Evolutionary conservation across 805 yeast genomes (phyloP), one percentile per base, ranked within the genome.

Genomic region (Ogataea naganishii): DNA sequence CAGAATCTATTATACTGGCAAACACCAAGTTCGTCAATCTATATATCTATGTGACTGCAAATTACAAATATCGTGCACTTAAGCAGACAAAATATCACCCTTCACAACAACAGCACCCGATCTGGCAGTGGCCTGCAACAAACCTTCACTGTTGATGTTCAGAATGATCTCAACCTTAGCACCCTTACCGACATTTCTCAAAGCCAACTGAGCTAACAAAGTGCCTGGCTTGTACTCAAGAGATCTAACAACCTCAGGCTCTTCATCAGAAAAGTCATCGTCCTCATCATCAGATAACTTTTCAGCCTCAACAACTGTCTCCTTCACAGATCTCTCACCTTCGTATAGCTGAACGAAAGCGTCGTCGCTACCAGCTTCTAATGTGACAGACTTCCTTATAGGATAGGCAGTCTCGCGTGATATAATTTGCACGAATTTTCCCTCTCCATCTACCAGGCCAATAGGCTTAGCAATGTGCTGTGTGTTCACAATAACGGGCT

Each of bases 391-490:
- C 60, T 79, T 82, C 61, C 84, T 81, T 51, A 84, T 81, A 43
- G 98, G 98, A 58, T 77, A 76, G 18, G 96, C 83, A 32, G 97
- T 83, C 62, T 86, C 89, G 30, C 76, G 72, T 37, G 80, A 76
- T 31, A 92, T 61, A 25, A 92, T 65, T 24, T 89, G 72, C 35
- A 74, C 68, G 53, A 86, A 83, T 24, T 51, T 49, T 44, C 85
- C 89, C 32, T 75, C 74, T 25, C 75, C 76, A 46, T 72, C 77
- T 51, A 79, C 75, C 41, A 86, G 59, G 56, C 98, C 98, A 49
- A 92, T 75, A 29, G 96, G 80, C 52, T 80, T 77, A 41, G 71
- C 56, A 39, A 86, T 60, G 56, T 92, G 97, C 53, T 84, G 89
- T 38, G 95, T 88, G 67, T 81, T 81, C 44, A 85, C 67, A 37